Evolutionary conservation across 139 green algal genomes (phyloP).

Genomic region (Picochlorum sp.): DNA sequence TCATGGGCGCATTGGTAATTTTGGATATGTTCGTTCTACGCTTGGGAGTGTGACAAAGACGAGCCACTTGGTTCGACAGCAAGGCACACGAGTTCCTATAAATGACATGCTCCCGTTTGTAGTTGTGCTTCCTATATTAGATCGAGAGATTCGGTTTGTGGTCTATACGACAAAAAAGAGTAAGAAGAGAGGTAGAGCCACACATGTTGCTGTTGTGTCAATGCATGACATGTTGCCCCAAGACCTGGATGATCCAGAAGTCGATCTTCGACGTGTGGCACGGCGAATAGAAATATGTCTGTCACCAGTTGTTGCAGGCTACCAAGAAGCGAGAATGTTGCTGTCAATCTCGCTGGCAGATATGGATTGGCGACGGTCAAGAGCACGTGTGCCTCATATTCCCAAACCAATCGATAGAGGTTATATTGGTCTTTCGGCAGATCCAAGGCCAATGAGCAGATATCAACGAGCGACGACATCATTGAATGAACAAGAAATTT

Average conservation of each 20-base stretch:
- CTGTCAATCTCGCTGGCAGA: neutral
- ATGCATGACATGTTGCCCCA: neutral
- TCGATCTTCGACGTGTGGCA: neutral
- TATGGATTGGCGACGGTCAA: neutral
- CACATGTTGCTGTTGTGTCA: neutral
- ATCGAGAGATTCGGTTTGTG: neutral
- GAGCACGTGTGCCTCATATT: too few species aligned
- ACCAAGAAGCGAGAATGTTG: neutral
- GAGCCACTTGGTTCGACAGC: neutral
- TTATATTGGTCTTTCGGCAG: neutral
- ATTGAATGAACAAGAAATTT: neutral
- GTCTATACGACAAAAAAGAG: slow-evolving; percentile 3
- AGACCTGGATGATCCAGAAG: neutral
- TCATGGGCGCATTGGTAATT: neutral
- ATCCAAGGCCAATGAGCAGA: neutral
- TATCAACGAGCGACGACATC: neutral
- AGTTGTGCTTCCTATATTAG: neutral
- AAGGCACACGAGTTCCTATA: neutral
- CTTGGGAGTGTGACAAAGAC: neutral
- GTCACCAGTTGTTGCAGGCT: neutral
- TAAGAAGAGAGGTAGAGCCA: slow-evolving; percentile 3
- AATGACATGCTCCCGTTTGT: neutral
- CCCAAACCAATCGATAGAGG: neutral
- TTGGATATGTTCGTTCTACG: neutral
- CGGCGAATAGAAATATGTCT: neutral